phyloP scores from a whole-genome alignment of 768 basidiomycete genomes.

The Russula compacta region DNA sequence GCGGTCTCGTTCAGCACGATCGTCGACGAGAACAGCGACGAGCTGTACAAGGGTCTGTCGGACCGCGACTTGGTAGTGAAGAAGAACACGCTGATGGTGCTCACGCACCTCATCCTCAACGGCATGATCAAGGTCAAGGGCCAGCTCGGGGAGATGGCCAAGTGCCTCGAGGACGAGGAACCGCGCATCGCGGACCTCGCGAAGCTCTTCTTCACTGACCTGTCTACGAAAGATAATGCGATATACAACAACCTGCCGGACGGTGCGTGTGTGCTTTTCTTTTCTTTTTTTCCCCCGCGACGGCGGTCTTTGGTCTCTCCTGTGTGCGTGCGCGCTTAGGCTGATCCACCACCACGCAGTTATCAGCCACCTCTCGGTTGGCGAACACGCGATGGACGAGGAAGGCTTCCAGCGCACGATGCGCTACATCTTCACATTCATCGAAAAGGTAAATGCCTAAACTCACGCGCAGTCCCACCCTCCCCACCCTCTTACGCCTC shows the following conservation, averaged over 20 bases:
- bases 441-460: slow-evolving; percentile 66
- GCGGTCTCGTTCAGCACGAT: slow-evolving; percentile 97
- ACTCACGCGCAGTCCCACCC: too few species aligned
- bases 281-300: not conserved
- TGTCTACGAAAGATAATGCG: slow-evolving; percentile 96
- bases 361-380: slow-evolving; percentile 89
- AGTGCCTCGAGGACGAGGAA: slow-evolving; percentile 91
- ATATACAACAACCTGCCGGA: slow-evolving; percentile 99
- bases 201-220: slow-evolving; percentile 94
- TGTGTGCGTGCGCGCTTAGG: not conserved
- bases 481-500: not conserved
- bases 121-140: slow-evolving; percentile 99
- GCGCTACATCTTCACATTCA: slow-evolving; percentile 91
- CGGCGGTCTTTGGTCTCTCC: too few species aligned
- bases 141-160: slow-evolving; percentile 99
- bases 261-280: slow-evolving; percentile 37
- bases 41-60: slow-evolving; percentile 88
- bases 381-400: slow-evolving; percentile 87
- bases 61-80: slow-evolving; percentile 85
- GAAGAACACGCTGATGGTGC: slow-evolving; percentile 98
- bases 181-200: slow-evolving; percentile 84
- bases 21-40: slow-evolving; percentile 94
- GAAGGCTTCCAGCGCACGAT: slow-evolving; percentile 87
- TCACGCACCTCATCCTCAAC: slow-evolving; percentile 93
- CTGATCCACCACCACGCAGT: slow-evolving; percentile 36